Conservation (phyloP, 1,284 basidiomycete genomes). For the Paramarasmius palmivorus region DNA sequence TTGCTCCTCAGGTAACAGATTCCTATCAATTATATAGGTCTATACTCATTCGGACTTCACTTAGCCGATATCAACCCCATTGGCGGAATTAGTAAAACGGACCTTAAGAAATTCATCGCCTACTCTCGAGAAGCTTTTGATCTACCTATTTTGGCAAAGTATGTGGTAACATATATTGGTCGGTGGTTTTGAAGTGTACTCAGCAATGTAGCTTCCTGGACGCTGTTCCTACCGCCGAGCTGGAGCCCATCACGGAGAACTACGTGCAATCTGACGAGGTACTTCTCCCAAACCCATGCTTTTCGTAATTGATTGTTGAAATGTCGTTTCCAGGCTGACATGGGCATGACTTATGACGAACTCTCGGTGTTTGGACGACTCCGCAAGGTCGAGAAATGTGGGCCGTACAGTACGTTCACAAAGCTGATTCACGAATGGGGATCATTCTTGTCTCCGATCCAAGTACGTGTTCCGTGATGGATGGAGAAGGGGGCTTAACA, state of each 20-base stretch:
- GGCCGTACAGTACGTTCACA: slow-evolving; percentile 95
- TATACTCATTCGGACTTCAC: slow-evolving; percentile 3
- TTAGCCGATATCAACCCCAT: slow-evolving; percentile 97
- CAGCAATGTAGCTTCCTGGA: slow-evolving; percentile 72
- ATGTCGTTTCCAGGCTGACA: slow-evolving; percentile 89
- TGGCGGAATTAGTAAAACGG: slow-evolving; percentile 96
- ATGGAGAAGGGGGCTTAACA: not conserved
- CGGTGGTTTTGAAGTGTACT: slow-evolving; percentile 2
- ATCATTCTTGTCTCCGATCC: slow-evolving; percentile 70
- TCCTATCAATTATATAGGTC: not conserved
- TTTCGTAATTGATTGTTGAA: no score
- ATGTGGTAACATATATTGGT: slow-evolving; percentile 20
- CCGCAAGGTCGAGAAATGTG: slow-evolving; percentile 95
- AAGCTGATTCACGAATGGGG: slow-evolving; percentile 96
- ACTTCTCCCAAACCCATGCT: slow-evolving; percentile 12
- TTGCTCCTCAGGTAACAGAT: slow-evolving; percentile 70
- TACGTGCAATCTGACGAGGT: slow-evolving; percentile 97
- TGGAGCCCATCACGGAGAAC: slow-evolving; percentile 92
- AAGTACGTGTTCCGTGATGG: slow-evolving; percentile 47
- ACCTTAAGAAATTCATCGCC: slow-evolving; percentile 93
- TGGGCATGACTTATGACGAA: slow-evolving; percentile 99
- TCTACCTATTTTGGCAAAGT: slow-evolving; percentile 83
- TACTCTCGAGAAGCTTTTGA: slow-evolving; percentile 82
- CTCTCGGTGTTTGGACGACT: slow-evolving; percentile 91
- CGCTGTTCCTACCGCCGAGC: slow-evolving; percentile 93